phyloP scores from a whole-genome alignment of 345 rosid species.

The Salix caprea region DNA sequence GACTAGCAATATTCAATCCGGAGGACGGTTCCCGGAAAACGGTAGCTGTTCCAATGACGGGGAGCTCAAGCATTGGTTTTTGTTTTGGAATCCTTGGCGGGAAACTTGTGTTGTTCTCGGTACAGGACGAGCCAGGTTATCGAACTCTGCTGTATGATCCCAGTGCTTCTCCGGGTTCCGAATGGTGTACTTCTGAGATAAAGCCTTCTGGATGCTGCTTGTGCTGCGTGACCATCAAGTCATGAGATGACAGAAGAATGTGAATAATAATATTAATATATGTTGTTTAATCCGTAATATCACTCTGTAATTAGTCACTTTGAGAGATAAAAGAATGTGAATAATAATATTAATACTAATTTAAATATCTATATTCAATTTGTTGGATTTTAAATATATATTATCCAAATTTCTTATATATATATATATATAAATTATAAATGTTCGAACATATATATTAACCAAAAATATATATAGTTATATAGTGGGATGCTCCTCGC shows the following conservation, averaged over 20 bases:
- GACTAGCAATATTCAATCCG: slow-evolving; percentile 58
- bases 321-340: no score
- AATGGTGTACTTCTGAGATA: slow-evolving; percentile 66
- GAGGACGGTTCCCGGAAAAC: slow-evolving; percentile 66
- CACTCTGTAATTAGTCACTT: no score
- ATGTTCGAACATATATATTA: background rate
- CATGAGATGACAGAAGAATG: slow-evolving; percentile 31
- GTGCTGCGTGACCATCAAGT: slow-evolving; percentile 66
- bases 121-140: slow-evolving; percentile 46
- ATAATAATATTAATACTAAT: no score
- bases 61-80: slow-evolving; percentile 60
- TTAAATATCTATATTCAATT: no score
- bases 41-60: slow-evolving; percentile 71
- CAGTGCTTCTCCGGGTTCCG: slow-evolving; percentile 55
- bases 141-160: slow-evolving; percentile 70
- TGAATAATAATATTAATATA: no score
- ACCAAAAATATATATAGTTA: background rate
- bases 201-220: slow-evolving; percentile 70
- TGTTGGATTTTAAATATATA: no score
- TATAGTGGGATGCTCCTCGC: no score
- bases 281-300: no score
- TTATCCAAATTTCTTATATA: no score
- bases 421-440: no score
- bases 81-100: slow-evolving; percentile 71
- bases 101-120: slow-evolving; percentile 68